phyloP scores from a whole-genome alignment of 352 stramenopile genomes.

The Globisporangium mamillatum region DNA sequence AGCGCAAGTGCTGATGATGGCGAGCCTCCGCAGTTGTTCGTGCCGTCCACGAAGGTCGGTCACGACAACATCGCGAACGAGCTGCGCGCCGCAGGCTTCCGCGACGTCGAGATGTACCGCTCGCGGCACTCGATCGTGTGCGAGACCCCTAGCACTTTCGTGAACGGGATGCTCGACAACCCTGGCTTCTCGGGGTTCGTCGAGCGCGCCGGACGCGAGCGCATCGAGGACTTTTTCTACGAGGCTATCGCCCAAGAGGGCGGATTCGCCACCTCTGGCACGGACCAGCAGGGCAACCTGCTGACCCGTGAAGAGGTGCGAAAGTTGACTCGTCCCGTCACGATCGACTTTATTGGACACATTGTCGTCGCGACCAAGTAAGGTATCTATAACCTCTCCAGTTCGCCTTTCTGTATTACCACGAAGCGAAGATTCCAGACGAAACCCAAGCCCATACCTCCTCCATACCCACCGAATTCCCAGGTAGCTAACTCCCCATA shows the following conservation, averaged over 20 bases:
- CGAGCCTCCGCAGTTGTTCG: not conserved
- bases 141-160: not conserved
- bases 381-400: not conserved
- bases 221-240: not conserved
- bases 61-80: not conserved
- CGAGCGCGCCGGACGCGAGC: not conserved
- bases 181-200: not conserved
- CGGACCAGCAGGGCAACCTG: not conserved
- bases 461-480: not conserved
- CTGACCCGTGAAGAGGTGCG: not conserved
- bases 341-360: not conserved
- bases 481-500: not conserved
- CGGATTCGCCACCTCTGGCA: not conserved
- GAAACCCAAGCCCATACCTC: not conserved
- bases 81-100: not conserved
- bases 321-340: not conserved
- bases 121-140: not conserved
- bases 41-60: not conserved
- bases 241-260: not conserved
- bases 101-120: not conserved
- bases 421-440: not conserved
- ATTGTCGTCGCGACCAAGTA: not conserved
- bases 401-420: not conserved
- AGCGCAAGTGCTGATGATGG: no score
- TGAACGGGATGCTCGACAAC: not conserved